Evolutionary conservation across 2,329 filamentous ascomycete species (phyloP).

Genomic region (Didymella pomorum): DNA sequence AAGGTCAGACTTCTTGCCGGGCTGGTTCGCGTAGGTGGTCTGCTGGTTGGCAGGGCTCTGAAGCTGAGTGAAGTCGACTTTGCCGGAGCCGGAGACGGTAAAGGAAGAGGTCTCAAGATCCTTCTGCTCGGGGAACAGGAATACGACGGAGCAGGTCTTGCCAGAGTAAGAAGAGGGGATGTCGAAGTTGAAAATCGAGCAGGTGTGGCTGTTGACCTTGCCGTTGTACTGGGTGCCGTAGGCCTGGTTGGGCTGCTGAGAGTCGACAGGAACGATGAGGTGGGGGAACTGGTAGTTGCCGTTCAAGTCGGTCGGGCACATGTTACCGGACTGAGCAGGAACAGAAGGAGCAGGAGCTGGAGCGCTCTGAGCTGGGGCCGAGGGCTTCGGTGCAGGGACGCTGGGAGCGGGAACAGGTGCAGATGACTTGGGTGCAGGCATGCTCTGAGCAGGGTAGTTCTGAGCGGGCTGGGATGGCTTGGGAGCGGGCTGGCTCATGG

Average conservation of each 20-base stretch:
- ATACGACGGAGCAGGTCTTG: conserved; percentile 69
- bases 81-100: conserved; percentile 63
- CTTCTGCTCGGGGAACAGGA: conserved; percentile 67
- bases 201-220: conserved; percentile 53
- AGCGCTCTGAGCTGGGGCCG: neutral
- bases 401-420: neutral
- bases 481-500: no score
- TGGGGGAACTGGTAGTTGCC: conserved; percentile 60
- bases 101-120: conserved; percentile 68
- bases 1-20: conserved; percentile 53
- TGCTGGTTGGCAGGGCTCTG: conserved; percentile 53
- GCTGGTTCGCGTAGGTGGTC: conserved; percentile 65
- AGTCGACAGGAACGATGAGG: conserved; percentile 68
- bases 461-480: neutral
- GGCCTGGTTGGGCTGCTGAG: conserved; percentile 59
- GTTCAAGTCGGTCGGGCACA: conserved; percentile 36
- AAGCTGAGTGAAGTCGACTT: conserved; percentile 63
- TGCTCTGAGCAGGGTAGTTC: no score
- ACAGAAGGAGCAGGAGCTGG: conserved; percentile 7
- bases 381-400: conserved; percentile 6
- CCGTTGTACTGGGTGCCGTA: conserved; percentile 65
- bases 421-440: neutral
- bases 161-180: conserved; percentile 63
- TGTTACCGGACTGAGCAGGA: conserved; percentile 12
- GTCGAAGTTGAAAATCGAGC: conserved; percentile 74